A percentile compares a stretch with the other conserved stretches of the same genome.
These are phyloP conservation scores for Triticum urartu DNA, from an alignment of 176 grass and related monocot genomes.

Conservation along the genomic window DNA sequence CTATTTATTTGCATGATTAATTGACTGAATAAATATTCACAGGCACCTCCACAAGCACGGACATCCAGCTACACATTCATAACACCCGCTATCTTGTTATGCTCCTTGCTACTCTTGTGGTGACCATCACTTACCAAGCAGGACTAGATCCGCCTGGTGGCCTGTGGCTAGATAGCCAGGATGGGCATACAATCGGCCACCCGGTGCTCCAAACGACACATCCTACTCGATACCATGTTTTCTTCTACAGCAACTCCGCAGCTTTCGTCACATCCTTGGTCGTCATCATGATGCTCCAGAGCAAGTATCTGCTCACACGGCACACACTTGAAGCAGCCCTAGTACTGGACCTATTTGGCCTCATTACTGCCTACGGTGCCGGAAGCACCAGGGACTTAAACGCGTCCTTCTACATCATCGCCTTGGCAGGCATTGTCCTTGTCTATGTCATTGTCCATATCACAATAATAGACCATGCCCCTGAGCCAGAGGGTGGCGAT, in stretches of 20 bases:
- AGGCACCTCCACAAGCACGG: neutral
- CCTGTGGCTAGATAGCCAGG: no score
- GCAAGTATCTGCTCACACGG: neutral
- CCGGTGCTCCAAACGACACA: no score
- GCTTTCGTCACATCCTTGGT: neutral
- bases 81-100: neutral
- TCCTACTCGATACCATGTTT: no score
- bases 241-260: no score
- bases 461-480: neutral
- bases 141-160: no score
- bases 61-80: neutral
- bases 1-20: no score
- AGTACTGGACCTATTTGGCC: neutral
- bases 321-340: neutral
- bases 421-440: neutral
- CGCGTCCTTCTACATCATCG: neutral
- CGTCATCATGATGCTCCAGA: neutral
- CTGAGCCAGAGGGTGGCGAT: rapidly evolving
- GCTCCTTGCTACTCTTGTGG: no score
- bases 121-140: no score
- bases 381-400: neutral
- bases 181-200: no score
- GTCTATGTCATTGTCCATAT: neutral
- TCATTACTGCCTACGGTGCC: neutral
- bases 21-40: no score